Evolutionary conservation across 2,329 filamentous ascomycete genomes (phyloP), one percentile per base, ranked within the genome.

Genomic region (Apiospora marii): DNA sequence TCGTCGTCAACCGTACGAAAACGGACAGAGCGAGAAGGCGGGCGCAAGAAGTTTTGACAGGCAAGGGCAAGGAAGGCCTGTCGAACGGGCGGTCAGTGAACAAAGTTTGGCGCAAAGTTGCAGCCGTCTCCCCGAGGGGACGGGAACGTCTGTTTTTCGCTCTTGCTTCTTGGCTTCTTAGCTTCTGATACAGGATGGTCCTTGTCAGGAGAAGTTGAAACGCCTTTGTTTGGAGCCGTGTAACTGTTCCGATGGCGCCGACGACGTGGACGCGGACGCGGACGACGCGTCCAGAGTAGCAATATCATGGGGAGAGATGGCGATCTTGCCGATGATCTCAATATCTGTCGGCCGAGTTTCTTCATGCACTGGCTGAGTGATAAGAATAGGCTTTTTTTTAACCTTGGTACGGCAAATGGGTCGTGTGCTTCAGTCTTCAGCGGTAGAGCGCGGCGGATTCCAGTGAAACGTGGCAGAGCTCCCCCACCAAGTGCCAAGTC

Each of bases 81-180:
- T 41, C 58, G 58, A 64, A 41, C 58, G 34, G 58, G 58, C 58
- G 58, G 58, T 64, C 58, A 64, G 22, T 13, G 58, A 64, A 64
- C 34, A 64, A 30, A 64, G 58, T 64, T 64, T 64, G 58, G 19
- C 7, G 19, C 13, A 64, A 10, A 41, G 37, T 41, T n/a, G 58
- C 4, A 41, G n/a, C 30, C 58, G 19, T 41, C 58, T 64, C 30
- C 30, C 53, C 53, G 58, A 37, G 30, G 34, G 30, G 34, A 41
- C 19, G 34, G 58, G 58, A 41, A 37, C 14, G 6, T 19, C 12
- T 4, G 4, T 22, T 22, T 61, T 22, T 19, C 30, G 10, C 2
- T 41, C 16, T 34, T 19, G 12, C 16, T 22, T 34, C 16, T 22
- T 34, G 10, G 8, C 19, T 61, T 22, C 27, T n/a, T 34, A 3